Base-by-base conservation (phyloP, 768 basidiomycete species). In the Pleurotus tuoliensis region DNA sequence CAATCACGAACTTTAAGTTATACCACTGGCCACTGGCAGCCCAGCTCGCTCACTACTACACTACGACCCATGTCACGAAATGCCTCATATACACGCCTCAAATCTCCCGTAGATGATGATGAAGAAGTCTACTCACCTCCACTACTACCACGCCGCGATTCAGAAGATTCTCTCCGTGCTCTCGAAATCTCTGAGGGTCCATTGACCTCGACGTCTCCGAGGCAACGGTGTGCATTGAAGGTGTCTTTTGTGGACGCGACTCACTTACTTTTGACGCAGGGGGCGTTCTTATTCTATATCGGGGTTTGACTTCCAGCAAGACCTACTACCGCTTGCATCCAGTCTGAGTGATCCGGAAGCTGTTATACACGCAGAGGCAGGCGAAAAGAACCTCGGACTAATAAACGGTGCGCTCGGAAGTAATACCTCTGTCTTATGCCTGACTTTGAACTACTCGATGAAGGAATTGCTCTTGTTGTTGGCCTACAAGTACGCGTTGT, bases 401-500 rank as follows among this genome's bases (percentile, higher is more conserved):
- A 63, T 91, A 24, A 91, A 92, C 63, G 91, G 93, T 88, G 63
- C 56, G 81, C 66, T 24, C 8, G 30, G 3, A 34, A 34, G 11
- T 4, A 34, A 34, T 9, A 34, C 30, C 8, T 34, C 9, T 34
- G 1, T 9, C 8, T 4, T 11, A 71, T 61, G 82, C 94, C 8
- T 80, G 87, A 11, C 68, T 96, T 22, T 91, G 22, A 90, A 92
- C 63, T 90, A 92, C 87, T 63, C 56, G 81, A 66, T 24, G n/a
- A 15, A 92, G 93, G 90, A n/a, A 82, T 96, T 61, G 93, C 90
- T 25, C 73, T 97, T 43, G 82, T 94, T 59, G 85, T 90, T 15
- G 92, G 94, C 5, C 70, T 83, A 62, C 93, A 95, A 78, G 89
- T 88, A 64, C 62, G 71, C 20, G n/a, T n/a, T 44, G 11, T 34